These are phyloP conservation scores for Xerocomellus intermedius DNA, from an alignment of 768 basidiomycete genomes.

Conservation along the genomic window DNA sequence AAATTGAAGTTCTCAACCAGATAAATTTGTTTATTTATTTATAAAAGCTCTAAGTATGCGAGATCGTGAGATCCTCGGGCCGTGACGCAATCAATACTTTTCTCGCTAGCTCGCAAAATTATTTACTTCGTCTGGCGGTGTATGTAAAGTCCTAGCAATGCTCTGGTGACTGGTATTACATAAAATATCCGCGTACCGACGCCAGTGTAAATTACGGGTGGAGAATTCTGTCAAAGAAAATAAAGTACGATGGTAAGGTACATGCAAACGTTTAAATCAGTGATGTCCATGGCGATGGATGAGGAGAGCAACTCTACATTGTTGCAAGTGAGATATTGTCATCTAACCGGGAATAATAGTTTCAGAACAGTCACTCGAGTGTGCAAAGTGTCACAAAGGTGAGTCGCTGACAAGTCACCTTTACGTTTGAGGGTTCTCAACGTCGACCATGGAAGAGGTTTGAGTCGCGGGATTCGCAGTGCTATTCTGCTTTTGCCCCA, in stretches of 20 bases:
- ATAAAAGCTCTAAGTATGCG: too few species aligned
- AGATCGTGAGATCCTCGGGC: too few species aligned
- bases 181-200: neutral
- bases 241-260: neutral
- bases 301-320: neutral
- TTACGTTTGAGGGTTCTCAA: neutral
- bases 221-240: neutral
- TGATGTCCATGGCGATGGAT: neutral
- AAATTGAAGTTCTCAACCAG: too few species aligned
- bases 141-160: too few species aligned
- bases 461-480: neutral
- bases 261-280: neutral
- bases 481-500: constrained; percentile 1
- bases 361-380: neutral
- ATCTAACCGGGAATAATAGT: neutral
- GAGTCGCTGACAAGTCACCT: neutral
- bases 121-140: too few species aligned
- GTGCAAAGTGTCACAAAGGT: neutral
- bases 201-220: neutral
- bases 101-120: too few species aligned
- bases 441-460: constrained; percentile 1
- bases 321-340: neutral
- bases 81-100: too few species aligned
- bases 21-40: too few species aligned
- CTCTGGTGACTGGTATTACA: neutral